A percentile compares a stretch with the other conserved stretches of the same genome.
Conservation (phyloP, 2,329 filamentous ascomycete species). For the Pseudohalonectria lignicola region DNA sequence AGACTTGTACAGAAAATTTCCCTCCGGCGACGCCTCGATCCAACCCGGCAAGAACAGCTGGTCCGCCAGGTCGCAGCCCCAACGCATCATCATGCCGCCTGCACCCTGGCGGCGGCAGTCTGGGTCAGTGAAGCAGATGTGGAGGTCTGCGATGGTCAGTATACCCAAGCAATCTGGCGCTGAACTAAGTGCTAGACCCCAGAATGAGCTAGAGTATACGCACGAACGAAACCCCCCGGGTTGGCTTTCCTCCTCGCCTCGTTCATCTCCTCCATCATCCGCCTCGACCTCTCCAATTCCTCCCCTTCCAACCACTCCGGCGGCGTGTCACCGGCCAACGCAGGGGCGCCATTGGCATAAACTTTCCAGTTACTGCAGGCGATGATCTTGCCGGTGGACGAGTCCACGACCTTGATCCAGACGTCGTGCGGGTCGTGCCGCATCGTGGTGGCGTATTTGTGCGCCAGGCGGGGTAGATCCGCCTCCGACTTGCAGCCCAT, state of each 20-base stretch:
- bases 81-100: slow-evolving; percentile 20
- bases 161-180: background rate
- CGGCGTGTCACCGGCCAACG: slow-evolving; percentile 11
- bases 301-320: slow-evolving; percentile 18
- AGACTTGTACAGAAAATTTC: slow-evolving; percentile 20
- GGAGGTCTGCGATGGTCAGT: slow-evolving; percentile 22
- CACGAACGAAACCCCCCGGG: slow-evolving; percentile 19
- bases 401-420: slow-evolving; percentile 25
- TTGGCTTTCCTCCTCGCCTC: slow-evolving; percentile 18
- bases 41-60: slow-evolving; percentile 21
- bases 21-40: slow-evolving; percentile 22
- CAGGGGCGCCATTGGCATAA: slow-evolving; percentile 11
- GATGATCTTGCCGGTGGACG: slow-evolving; percentile 18
- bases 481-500: slow-evolving; percentile 11
- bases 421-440: slow-evolving; percentile 15
- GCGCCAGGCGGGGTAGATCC: slow-evolving; percentile 10
- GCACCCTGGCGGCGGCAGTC: slow-evolving; percentile 23
- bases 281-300: slow-evolving; percentile 20
- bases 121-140: slow-evolving; percentile 24
- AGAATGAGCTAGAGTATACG: slow-evolving; percentile 8
- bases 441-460: slow-evolving; percentile 7
- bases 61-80: slow-evolving; percentile 23
- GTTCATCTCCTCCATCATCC: slow-evolving; percentile 17
- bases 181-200: too few species aligned
- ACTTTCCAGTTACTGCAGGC: slow-evolving; percentile 23